These are phyloP conservation scores for Aristolochia californica DNA, from an alignment of 164 flowering plant genomes.

Conservation along the genomic window DNA sequence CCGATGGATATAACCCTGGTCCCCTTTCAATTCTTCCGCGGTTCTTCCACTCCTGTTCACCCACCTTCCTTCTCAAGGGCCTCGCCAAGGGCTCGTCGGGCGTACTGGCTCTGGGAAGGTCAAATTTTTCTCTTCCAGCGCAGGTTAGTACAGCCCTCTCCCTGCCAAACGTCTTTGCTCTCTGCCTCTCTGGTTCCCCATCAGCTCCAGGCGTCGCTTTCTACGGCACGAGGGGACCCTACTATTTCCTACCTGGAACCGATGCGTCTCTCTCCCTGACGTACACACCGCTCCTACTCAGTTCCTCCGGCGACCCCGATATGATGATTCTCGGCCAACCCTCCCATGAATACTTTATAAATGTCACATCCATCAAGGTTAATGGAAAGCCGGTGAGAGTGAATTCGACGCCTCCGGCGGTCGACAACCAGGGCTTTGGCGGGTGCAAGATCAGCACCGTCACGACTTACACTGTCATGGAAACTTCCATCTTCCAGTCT, in stretches of 20 bases:
- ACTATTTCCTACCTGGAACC: conserved; percentile 17
- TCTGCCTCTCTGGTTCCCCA: conserved; percentile 19
- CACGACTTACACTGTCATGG: conserved; percentile 33
- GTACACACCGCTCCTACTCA: conserved; percentile 16
- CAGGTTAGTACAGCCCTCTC: conserved; percentile 20
- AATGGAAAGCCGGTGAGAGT: conserved; percentile 16
- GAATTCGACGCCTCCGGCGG: conserved; percentile 13
- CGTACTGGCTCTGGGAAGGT: conserved; percentile 22
- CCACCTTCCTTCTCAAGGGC: conserved; percentile 12
- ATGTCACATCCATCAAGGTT: conserved; percentile 27
- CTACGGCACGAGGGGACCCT: conserved; percentile 25
- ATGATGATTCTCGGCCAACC: conserved; percentile 13
- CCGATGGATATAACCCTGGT: conserved; percentile 21
- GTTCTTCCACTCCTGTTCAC: conserved; percentile 20
- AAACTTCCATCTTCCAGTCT: conserved; percentile 26
- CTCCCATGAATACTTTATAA: conserved; percentile 26
- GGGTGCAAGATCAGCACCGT: conserved; percentile 43
- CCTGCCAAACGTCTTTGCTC: conserved; percentile 21
- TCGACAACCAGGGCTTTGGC: conserved; percentile 9
- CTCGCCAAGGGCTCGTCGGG: conserved; percentile 28
- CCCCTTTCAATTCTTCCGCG: conserved; percentile 7
- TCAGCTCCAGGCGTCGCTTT: conserved; percentile 20
- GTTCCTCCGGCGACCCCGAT: conserved; percentile 10
- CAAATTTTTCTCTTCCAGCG: conserved; percentile 9
- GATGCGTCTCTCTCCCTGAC: conserved; percentile 15